Evolutionary conservation across 1,284 basidiomycete genomes (phyloP).

Genomic region (Sanghuangporus baumii): DNA sequence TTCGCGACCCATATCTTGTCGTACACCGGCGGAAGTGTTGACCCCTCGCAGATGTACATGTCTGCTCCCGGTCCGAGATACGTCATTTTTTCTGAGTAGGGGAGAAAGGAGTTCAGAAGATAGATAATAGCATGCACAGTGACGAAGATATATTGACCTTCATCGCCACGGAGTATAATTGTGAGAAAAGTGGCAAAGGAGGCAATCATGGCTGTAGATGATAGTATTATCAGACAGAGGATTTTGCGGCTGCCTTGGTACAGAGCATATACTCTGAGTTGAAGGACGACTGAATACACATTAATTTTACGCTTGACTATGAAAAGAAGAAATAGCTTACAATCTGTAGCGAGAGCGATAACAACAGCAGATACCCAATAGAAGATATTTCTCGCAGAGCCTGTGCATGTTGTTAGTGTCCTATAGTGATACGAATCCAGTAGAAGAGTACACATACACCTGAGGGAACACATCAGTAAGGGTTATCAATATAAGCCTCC

Average conservation of each 20-base stretch:
- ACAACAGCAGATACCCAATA: conserved; percentile 2
- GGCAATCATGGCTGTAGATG: background rate
- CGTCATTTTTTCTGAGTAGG: background rate
- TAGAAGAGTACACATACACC: background rate
- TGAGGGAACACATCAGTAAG: background rate
- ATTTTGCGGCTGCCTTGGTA: conserved; percentile 6
- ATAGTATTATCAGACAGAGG: background rate
- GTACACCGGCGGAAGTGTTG: background rate
- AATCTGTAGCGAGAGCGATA: conserved; percentile 1
- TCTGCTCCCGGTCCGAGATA: background rate
- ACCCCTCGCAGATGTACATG: background rate
- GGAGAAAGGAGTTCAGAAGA: background rate
- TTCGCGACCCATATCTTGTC: conserved; percentile 9
- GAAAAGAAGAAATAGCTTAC: background rate
- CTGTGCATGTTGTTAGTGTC: background rate
- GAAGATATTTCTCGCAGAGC: background rate
- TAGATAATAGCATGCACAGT: background rate
- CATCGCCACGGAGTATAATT: conserved; percentile 1
- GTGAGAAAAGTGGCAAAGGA: background rate
- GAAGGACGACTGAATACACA: background rate
- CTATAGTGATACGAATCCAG: too few species aligned
- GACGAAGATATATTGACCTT: background rate
- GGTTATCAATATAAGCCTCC: background rate
- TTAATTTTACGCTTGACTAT: background rate
- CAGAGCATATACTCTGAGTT: conserved; percentile 7